phyloP scores from a whole-genome alignment of 2,329 filamentous ascomycete species.

The Grosmannia serpens region DNA sequence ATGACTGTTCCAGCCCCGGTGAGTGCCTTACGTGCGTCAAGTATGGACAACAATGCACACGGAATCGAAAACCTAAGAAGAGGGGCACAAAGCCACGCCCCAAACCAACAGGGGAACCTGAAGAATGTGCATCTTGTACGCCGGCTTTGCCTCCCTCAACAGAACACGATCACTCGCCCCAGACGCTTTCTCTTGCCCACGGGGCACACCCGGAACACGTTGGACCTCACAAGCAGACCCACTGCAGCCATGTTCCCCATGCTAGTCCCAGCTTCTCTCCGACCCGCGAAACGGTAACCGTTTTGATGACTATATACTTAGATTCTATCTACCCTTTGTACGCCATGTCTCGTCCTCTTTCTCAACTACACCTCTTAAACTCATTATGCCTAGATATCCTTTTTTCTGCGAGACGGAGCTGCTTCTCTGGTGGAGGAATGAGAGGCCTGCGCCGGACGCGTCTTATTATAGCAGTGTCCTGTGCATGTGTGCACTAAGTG shows the following conservation, averaged over 20 bases:
- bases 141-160: no score
- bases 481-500: slow-evolving; percentile 5
- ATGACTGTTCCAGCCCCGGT: no score
- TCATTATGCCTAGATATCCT: slow-evolving; percentile 1
- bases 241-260: background rate
- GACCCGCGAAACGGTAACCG: background rate
- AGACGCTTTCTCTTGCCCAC: no score
- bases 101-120: background rate
- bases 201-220: no score
- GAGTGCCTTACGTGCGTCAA: slow-evolving; percentile 4
- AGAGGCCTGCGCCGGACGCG: background rate
- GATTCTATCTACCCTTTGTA: slow-evolving; percentile 6
- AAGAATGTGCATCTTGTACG: background rate
- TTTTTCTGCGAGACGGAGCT: slow-evolving; percentile 6
- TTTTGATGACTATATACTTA: slow-evolving; percentile 2
- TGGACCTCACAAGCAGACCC: no score
- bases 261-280: background rate
- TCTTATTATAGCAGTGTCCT: slow-evolving; percentile 2
- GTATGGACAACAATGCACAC: slow-evolving; percentile 5
- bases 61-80: slow-evolving; percentile 4
- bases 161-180: no score
- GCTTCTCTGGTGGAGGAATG: background rate
- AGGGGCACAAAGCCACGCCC: slow-evolving; percentile 4
- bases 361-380: background rate
- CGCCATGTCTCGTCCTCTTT: background rate